Base-by-base conservation (phyloP, 225 moss, liverwort and hornwort species). In the Thuidium tamariscinum region DNA sequence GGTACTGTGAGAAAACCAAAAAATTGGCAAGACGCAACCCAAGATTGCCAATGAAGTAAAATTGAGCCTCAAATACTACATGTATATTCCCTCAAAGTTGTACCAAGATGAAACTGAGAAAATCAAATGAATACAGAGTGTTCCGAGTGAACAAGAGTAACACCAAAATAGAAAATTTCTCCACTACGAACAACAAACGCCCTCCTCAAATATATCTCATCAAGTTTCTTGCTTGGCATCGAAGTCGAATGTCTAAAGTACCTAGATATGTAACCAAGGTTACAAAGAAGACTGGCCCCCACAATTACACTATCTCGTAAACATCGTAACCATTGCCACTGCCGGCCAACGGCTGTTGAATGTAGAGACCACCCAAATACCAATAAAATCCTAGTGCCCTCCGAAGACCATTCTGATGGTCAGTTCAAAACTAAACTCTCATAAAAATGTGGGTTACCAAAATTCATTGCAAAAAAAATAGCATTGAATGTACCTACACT, bases 371-470 rank as follows among this genome's bases (percentile, higher is more conserved):
- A 75, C 42, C 65, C 77, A 88, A 79, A 83, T 62, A 63, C 42
- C 65, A 89, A 39, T 30, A 69, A 66, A 80, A 87, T 76, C 89
- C 68, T 57, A 88, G 66, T 37, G 74, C 80, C 77, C 27, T 86
- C 88, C 90, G 76, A 61, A 61, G 34, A 75, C 80, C 86, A 66
- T 39, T 82, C 87, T 87, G 80, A 41, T 85, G 62, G 67, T 88
- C 91, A 76, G 42, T 79, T 76, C 88, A 87, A 60, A 71, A 77
- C 90, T 92, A 84, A 87, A 54, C 83, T 89, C 89, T 87, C 79
- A 85, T 74, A 79, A 74, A 86, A 82, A 89, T 90, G 90, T 92
- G 88, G 87, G 88, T 68, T 77, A 23, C 79, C 82, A 82, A 72
- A 79, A 88, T 79, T 69, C 82, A 85, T 74, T 63, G 79, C 75